Percentiles rank a stretch among this genome's conserved stretches.
Evolutionary conservation across 305 asterid genomes (phyloP).

Genomic region (Coffea humblotiana): DNA sequence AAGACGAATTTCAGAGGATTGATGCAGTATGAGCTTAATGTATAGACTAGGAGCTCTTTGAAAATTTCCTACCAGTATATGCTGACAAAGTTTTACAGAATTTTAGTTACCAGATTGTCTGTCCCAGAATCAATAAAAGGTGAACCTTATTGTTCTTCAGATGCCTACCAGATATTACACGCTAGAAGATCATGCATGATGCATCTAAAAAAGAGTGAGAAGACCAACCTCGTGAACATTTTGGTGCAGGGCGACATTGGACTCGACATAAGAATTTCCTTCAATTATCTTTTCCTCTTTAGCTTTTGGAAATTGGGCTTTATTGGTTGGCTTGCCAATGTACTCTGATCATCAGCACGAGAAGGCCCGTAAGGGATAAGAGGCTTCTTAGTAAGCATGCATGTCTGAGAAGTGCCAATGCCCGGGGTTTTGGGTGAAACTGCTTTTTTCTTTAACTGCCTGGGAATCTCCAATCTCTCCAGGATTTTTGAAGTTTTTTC

Average conservation of each 20-base stretch:
- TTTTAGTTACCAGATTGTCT: neutral
- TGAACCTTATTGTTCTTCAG: neutral
- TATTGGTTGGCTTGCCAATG: slow-evolving; percentile 56
- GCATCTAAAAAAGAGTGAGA: slow-evolving; percentile 8
- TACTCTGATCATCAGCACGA: slow-evolving; percentile 36
- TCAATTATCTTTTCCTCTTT: slow-evolving; percentile 57
- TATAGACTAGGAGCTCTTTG: neutral
- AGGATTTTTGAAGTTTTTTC: slow-evolving; percentile 83
- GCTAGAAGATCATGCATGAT: neutral
- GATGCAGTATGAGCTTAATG: neutral
- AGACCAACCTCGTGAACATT: slow-evolving; percentile 22
- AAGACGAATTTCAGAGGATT: neutral
- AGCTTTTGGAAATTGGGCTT: slow-evolving; percentile 80
- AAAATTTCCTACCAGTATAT: neutral
- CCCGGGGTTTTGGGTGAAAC: slow-evolving; percentile 52
- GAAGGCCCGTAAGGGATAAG: slow-evolving; percentile 55
- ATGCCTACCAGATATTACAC: neutral
- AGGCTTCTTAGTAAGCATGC: slow-evolving; percentile 63
- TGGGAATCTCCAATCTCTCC: slow-evolving; percentile 84
- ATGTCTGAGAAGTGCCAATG: slow-evolving; percentile 35
- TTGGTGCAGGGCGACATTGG: slow-evolving; percentile 1
- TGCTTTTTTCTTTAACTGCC: slow-evolving; percentile 65
- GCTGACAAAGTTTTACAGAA: neutral
- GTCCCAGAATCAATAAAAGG: neutral
- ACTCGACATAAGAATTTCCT: slow-evolving; percentile 2